phyloP scores from a whole-genome alignment of 345 rosid species.

The Hibiscus syriacus region DNA sequence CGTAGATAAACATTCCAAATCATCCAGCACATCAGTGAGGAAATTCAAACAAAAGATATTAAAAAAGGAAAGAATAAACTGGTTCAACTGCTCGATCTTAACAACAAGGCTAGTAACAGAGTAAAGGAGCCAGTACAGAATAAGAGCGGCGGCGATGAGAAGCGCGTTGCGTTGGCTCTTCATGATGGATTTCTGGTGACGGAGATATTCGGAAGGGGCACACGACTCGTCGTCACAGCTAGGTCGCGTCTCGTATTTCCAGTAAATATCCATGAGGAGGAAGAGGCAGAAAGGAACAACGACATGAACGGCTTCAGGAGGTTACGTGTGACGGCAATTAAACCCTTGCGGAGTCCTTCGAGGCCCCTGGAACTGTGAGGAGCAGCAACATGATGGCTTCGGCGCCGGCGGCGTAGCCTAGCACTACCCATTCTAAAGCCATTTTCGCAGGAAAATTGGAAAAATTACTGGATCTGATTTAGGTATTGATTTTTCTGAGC shows the following conservation, averaged over 20 bases:
- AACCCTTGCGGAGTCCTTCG: constrained; percentile 63
- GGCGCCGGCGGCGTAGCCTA: constrained; percentile 80
- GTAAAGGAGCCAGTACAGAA: constrained; percentile 79
- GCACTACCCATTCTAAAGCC: constrained; percentile 96
- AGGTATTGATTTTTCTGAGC: not conserved
- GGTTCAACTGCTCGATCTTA: constrained; percentile 60
- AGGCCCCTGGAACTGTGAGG: constrained; percentile 80
- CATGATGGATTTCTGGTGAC: constrained; percentile 89
- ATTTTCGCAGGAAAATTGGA: constrained; percentile 19
- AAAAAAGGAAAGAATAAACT: constrained; percentile 11
- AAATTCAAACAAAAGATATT: not conserved
- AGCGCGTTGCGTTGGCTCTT: constrained; percentile 88
- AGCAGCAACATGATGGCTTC: constrained; percentile 88
- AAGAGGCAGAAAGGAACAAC: constrained; percentile 83
- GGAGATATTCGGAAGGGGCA: constrained; percentile 68
- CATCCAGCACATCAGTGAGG: not conserved
- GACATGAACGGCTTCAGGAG: constrained; percentile 83
- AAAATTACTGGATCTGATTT: not conserved
- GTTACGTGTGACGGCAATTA: constrained; percentile 75
- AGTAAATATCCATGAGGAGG: constrained; percentile 80
- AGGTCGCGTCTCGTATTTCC: constrained; percentile 89
- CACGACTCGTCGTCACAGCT: constrained; percentile 65
- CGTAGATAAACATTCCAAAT: not conserved
- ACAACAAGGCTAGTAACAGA: constrained; percentile 63
- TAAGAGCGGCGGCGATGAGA: constrained; percentile 60